phyloP scores from a whole-genome alignment of 192 early-diverging fungal genomes.

The Haplosporangium gracile region DNA sequence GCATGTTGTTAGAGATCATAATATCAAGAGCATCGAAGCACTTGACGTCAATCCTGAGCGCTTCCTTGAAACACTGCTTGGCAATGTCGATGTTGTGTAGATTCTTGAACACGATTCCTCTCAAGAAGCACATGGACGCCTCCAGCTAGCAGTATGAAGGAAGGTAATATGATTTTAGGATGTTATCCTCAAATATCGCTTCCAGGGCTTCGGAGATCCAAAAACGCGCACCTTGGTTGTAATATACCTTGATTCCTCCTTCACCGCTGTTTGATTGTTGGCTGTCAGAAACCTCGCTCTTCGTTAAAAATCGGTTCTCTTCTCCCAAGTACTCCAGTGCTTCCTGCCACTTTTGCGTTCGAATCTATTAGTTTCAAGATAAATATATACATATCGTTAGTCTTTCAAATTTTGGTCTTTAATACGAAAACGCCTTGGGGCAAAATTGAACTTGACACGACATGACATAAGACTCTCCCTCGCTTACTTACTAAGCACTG shows the following conservation, averaged over 20 bases:
- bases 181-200: background rate
- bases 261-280: slow-evolving; percentile 45
- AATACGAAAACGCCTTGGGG: background rate
- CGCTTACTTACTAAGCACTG: slow-evolving; percentile 60
- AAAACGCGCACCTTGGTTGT: background rate
- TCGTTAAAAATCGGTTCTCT: slow-evolving; percentile 59
- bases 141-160: slow-evolving; percentile 60
- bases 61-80: slow-evolving; percentile 71
- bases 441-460: background rate
- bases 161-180: background rate
- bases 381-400: background rate
- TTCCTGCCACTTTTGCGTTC: slow-evolving; percentile 65
- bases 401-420: background rate
- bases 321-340: slow-evolving; percentile 67
- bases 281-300: slow-evolving; percentile 14
- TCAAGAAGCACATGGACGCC: slow-evolving; percentile 71
- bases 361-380: slow-evolving; percentile 49
- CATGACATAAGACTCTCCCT: background rate
- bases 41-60: slow-evolving; percentile 72
- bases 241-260: slow-evolving; percentile 62
- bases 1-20: slow-evolving; percentile 69
- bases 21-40: slow-evolving; percentile 76
- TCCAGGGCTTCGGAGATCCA: background rate
- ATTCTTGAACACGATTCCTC: slow-evolving; percentile 68
- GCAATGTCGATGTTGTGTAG: slow-evolving; percentile 65